Evolutionary conservation across 805 yeast species (phyloP), one percentile per base, ranked within the genome.

Genomic region (Ogataea naganishii): DNA sequence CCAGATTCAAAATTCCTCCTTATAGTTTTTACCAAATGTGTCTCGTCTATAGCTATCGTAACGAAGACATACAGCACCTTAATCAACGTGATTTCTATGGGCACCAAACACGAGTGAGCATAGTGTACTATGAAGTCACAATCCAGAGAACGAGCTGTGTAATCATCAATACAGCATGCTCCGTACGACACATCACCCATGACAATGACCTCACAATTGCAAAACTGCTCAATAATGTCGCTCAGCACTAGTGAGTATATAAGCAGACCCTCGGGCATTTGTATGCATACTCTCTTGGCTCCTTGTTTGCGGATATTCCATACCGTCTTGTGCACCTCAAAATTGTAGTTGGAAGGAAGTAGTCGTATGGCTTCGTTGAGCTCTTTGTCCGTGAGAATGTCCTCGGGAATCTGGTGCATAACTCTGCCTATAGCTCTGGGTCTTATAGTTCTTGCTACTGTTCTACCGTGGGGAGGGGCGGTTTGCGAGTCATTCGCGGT

Each of bases 131-230:
- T 76, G 46, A 88, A 80, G 49, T 92, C 98, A 58, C 98, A 92
- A 28, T 82, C 95, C 17, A 92, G 56, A 0, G 97, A 76, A 39
- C 88, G 65, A 2, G 98, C 98, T 0, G 98, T 88, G 50, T 67
- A 92, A 49, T 92, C 98, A 52, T 92, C 98, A 26, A 92, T 86
- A 58, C 98, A 92, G 52, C 98, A 92, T 0, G 98, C 98, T 24
- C 98, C 98, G 48, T 92, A 92, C 0, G 96, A 84, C 0, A 92
- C 98, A 53, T 92, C 98, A 2, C 98, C 98, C 98, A 92, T 92
- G 3, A 89, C 92, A 1, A 92, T 64, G 0, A 88, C 82, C 47
- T 88, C 95, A 31, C 80, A 85, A 3, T 61, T 56, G 51, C 96
- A 88, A 44, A 92, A 89, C 53, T 88, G 95, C 47, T 85, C 95